Base-by-base conservation (phyloP, 768 basidiomycete species). In the Tulasnella calospora region DNA sequence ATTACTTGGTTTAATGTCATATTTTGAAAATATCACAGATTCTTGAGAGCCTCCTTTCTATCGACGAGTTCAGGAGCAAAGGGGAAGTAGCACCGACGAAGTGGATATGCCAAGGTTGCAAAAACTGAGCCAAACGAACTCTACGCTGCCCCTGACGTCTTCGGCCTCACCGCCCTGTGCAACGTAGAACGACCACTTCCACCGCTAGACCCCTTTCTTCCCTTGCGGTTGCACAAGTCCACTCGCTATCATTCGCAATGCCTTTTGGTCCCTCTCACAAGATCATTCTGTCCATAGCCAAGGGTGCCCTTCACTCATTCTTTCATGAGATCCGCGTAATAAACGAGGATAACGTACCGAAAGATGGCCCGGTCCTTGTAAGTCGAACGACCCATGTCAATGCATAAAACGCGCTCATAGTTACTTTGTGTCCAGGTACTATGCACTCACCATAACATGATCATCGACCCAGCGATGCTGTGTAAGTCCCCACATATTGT, bases 381-480 rank as follows among this genome's bases (percentile, higher is more conserved):
- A 96, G 86, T 84, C 92, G 89, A 21, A 36, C n/a, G 57, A n/a
- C 12, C n/a, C 30, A 30, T 30, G 7, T 4, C 23, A 23, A n/a
- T 30, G 57, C n/a, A 30, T 6, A 9, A 6, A 61, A 15, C 15
- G 55, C 36, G n/a, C 76, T 57, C 73, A 41, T 35, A 30, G 61
- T 57, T 79, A 21, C 55, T 78, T 78, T 80, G 77, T 80, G 77
- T 79, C 71, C 83, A 95, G 94, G 51, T 61, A 12, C 89, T 92
- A 3, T 92, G 91, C 61, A 94, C 93, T 4, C 96, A 98, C 83
- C 93, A 95, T 82, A 98, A 98, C 84, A 97, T 96, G 95, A 95
- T 94, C 88, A 88, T 97, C 44, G 95, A 96, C 85, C 94, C 94
- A 33, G 90, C 90, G 47, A 85, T 93, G 77, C 86, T 96, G 27